Evolutionary conservation across 768 basidiomycete species (phyloP).

Genomic region (Agaricus sinodeliciosus): DNA sequence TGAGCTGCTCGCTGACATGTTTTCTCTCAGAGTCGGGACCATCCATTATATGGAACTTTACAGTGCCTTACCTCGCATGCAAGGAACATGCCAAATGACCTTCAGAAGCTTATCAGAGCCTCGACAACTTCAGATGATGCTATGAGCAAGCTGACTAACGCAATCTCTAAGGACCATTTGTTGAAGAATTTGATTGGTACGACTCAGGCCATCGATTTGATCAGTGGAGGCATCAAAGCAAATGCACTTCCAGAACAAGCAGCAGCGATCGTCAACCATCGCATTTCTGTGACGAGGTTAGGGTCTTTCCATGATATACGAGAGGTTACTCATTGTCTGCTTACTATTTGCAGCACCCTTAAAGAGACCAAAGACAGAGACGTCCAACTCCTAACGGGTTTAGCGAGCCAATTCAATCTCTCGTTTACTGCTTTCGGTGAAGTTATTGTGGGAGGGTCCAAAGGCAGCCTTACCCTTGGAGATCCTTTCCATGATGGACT

Average conservation of each 20-base stretch:
- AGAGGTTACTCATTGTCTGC: too few relatives aligned
- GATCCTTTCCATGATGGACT: slow-evolving; percentile 44
- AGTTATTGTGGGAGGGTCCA: slow-evolving; percentile 25
- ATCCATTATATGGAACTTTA: slow-evolving; percentile 52
- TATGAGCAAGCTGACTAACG: slow-evolving; percentile 44
- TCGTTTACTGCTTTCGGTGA: slow-evolving; percentile 53
- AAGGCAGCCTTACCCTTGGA: slow-evolving; percentile 43
- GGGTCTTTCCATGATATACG: slow-evolving; percentile 8
- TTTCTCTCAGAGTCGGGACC: slow-evolving; percentile 37
- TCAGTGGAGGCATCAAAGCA: slow-evolving; percentile 61
- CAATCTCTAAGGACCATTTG: slow-evolving; percentile 30
- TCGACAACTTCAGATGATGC: slow-evolving; percentile 44
- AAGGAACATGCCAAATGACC: slow-evolving; percentile 39
- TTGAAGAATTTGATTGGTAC: slow-evolving; percentile 51
- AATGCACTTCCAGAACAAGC: slow-evolving; percentile 78
- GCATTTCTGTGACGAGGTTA: slow-evolving; percentile 56
- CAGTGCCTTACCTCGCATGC: slow-evolving; percentile 65
- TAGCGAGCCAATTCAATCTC: slow-evolving; percentile 50
- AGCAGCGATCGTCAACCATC: slow-evolving; percentile 66
- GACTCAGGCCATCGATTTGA: slow-evolving; percentile 74
- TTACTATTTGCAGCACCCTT: slow-evolving; percentile 26
- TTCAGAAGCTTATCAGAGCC: slow-evolving; percentile 41
- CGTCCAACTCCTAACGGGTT: slow-evolving; percentile 33
- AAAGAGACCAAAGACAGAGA: slow-evolving; percentile 33
- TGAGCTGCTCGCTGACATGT: not conserved